Percentiles rank a stretch among this genome's conserved stretches.
Evolutionary conservation across 805 yeast species (phyloP).

Genomic region (Diddensiella caesifluorescens): DNA sequence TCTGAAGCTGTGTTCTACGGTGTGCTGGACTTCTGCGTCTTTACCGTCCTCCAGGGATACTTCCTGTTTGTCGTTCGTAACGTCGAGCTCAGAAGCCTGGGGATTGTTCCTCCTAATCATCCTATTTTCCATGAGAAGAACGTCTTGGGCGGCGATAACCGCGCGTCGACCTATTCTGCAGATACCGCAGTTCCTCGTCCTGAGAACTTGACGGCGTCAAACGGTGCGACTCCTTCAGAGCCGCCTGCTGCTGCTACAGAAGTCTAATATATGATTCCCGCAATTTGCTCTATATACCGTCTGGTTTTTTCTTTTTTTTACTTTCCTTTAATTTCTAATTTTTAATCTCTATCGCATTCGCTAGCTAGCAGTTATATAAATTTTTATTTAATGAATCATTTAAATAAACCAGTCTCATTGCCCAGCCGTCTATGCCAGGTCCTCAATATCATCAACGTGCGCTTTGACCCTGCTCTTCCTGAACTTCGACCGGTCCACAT

Average conservation of each 20-base stretch:
- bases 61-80: slow-evolving; percentile 21
- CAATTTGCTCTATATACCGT: no score
- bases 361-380: background rate
- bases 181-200: slow-evolving; percentile 17
- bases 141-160: slow-evolving; percentile 7
- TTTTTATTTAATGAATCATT: background rate
- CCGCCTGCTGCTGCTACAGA: slow-evolving; percentile 4
- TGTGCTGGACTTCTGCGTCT: slow-evolving; percentile 46
- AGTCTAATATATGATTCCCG: slow-evolving; percentile 8
- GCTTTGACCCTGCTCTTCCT: background rate
- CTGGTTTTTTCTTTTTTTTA: no score
- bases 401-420: background rate
- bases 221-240: background rate
- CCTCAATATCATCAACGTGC: background rate
- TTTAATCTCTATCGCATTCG: background rate
- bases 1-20: slow-evolving; percentile 57
- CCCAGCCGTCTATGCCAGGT: background rate
- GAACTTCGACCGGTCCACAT: slow-evolving; percentile 13
- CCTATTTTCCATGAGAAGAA: slow-evolving; percentile 23
- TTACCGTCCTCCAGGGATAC: slow-evolving; percentile 28
- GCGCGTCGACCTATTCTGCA: slow-evolving; percentile 12
- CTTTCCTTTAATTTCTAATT: background rate
- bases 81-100: slow-evolving; percentile 23
- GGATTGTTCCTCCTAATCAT: slow-evolving; percentile 17
- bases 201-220: background rate